phyloP scores from a whole-genome alignment of 2,329 filamentous ascomycete genomes.

The Verticillium klebahnii region DNA sequence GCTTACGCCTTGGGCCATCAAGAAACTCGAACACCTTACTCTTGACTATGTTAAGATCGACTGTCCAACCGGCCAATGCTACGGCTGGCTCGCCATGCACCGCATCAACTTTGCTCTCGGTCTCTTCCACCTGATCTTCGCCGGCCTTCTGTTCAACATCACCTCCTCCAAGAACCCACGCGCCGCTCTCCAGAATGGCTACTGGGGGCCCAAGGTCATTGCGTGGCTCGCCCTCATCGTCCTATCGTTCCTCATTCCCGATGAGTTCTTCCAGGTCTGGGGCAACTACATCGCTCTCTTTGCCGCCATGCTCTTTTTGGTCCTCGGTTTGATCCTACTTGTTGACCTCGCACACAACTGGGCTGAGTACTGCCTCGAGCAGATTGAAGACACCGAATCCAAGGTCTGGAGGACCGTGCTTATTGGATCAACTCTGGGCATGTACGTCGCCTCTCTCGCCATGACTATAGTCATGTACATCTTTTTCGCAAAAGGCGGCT shows the following conservation, averaged over 20 bases:
- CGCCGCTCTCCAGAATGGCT: constrained; percentile 92
- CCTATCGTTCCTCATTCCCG: constrained; percentile 91
- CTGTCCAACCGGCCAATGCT: constrained; percentile 85
- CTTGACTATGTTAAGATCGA: constrained; percentile 95
- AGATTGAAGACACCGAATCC: constrained; percentile 88
- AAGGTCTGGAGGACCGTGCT: constrained; percentile 78
- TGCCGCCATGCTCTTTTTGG: constrained; percentile 87
- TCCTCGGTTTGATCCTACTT: constrained; percentile 85
- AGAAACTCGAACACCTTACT: constrained; percentile 87
- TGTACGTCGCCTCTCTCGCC: constrained; percentile 85
- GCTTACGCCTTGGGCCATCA: constrained; percentile 97
- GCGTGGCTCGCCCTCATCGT: constrained; percentile 85
- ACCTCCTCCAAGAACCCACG: constrained; percentile 81
- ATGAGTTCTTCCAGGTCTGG: constrained; percentile 91
- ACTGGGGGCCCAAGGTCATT: constrained; percentile 94
- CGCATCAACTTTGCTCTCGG: constrained; percentile 97
- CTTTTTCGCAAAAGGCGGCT: constrained; percentile 80
- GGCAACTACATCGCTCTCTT: constrained; percentile 89
- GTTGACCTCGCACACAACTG: constrained; percentile 95
- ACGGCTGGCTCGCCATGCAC: constrained; percentile 94
- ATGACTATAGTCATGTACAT: constrained; percentile 98
- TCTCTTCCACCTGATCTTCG: constrained; percentile 85
- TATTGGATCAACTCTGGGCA: constrained; percentile 86
- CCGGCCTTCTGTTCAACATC: constrained; percentile 80
- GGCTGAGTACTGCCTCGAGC: constrained; percentile 92